phyloP scores from a whole-genome alignment of 2,329 filamentous ascomycete genomes.

The Paraphaeosphaeria minitans region DNA sequence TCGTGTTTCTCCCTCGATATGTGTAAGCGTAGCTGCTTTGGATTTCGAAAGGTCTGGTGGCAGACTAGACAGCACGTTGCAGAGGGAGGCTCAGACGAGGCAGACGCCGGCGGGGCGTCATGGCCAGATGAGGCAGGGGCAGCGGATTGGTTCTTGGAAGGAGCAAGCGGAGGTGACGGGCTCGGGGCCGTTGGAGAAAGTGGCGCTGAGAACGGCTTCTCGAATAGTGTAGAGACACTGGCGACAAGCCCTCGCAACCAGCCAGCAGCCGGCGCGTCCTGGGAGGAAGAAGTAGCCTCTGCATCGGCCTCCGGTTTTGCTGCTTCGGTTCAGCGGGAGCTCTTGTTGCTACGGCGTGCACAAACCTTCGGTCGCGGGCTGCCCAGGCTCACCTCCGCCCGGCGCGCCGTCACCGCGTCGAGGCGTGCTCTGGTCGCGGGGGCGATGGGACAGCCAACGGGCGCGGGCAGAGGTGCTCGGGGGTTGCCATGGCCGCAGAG shows the following conservation, averaged over 20 bases:
- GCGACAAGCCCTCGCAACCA: background rate
- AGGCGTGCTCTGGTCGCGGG: slow-evolving; percentile 15
- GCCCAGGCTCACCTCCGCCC: slow-evolving; percentile 5
- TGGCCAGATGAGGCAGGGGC: background rate
- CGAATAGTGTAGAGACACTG: background rate
- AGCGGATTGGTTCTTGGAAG: background rate
- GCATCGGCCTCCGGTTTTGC: background rate
- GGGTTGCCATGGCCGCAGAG: slow-evolving; percentile 51
- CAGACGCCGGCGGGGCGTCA: background rate
- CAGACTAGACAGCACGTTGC: background rate
- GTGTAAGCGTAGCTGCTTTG: background rate
- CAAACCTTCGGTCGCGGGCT: slow-evolving; percentile 1
- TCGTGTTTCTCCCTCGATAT: background rate
- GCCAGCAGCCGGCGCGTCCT: background rate
- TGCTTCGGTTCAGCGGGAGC: background rate
- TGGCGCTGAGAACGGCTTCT: background rate
- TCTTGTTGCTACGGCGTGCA: background rate
- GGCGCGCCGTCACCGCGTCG: slow-evolving; percentile 15
- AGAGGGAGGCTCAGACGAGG: background rate
- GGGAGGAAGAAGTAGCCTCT: background rate
- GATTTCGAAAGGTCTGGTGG: background rate
- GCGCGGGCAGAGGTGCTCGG: slow-evolving; percentile 47
- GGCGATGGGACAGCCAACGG: slow-evolving; percentile 30
- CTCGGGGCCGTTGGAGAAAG: background rate
- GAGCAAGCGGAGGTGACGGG: background rate